A percentile compares a stretch with the other conserved stretches of the same genome.
Conservation (phyloP, 139 green algal species). For the Micromonas commoda region DNA sequence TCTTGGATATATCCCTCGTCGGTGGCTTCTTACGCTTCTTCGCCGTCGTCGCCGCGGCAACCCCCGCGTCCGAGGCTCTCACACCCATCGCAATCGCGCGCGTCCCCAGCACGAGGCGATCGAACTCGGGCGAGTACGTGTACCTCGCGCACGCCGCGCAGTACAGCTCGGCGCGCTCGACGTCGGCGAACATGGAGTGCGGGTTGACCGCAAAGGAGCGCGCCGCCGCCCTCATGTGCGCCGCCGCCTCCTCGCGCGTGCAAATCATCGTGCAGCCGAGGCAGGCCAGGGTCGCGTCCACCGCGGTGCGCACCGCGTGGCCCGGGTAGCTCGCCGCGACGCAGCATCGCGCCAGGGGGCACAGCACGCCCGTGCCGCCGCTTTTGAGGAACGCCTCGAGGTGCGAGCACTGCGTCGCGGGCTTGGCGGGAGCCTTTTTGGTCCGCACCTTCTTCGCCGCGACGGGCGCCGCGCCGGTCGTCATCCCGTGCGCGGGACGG, state of each 20-base stretch:
- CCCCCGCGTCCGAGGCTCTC: not conserved
- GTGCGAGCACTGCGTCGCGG: not conserved
- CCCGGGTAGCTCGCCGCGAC: not conserved
- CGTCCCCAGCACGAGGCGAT: conserved; percentile 42
- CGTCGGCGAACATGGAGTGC: conserved; percentile 54
- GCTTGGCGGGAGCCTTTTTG: not conserved
- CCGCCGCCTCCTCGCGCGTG: not conserved
- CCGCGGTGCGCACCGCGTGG: not conserved
- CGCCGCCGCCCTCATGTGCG: not conserved
- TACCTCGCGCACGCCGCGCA: conserved; percentile 65
- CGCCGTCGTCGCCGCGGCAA: not conserved
- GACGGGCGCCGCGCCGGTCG: too few relatives aligned
- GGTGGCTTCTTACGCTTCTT: not conserved
- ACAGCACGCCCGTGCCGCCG: not conserved
- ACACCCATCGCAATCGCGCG: conserved; percentile 12
- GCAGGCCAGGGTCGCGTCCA: not conserved
- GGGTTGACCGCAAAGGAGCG: not conserved
- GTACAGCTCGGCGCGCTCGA: conserved; percentile 55
- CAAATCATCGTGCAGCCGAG: not conserved
- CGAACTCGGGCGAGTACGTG: conserved; percentile 57
- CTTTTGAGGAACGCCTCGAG: not conserved
- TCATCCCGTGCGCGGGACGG: too few relatives aligned
- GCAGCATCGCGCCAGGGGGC: not conserved
- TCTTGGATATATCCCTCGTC: not conserved
- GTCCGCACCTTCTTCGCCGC: not conserved